These are phyloP conservation scores for Cochlearia excelsa DNA, from an alignment of 345 rosid genomes.

Conservation along the genomic window DNA sequence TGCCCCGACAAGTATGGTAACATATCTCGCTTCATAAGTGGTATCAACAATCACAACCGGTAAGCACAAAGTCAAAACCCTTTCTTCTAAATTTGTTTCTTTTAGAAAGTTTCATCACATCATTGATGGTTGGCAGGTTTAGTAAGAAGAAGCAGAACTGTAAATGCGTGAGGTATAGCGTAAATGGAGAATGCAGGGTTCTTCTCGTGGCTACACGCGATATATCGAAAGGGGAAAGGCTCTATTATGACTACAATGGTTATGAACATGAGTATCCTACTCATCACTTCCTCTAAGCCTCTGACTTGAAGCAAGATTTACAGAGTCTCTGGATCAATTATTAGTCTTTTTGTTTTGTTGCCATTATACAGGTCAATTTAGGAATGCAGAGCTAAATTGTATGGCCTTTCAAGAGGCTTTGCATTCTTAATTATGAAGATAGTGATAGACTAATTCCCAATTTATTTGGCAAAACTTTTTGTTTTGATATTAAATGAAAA, in stretches of 20 bases:
- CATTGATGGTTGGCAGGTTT: conserved; percentile 52
- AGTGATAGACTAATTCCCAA: conserved; percentile 19
- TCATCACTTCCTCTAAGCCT: conserved; percentile 67
- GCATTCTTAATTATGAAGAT: conserved; percentile 17
- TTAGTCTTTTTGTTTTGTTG: conserved; percentile 14
- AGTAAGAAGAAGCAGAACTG: conserved; percentile 91
- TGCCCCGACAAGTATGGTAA: conserved; percentile 90
- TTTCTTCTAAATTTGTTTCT: not conserved
- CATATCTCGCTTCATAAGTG: conserved; percentile 82
- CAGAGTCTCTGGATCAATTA: conserved; percentile 13
- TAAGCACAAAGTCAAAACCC: conserved; percentile 39
- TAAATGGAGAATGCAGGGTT: conserved; percentile 80
- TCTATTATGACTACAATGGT: conserved; percentile 94
- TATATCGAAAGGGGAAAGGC: conserved; percentile 79
- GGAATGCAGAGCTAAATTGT: conserved; percentile 17
- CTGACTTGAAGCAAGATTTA: conserved; percentile 11
- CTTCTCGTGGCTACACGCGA: conserved; percentile 86
- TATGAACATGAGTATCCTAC: conserved; percentile 93
- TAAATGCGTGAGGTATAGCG: conserved; percentile 86
- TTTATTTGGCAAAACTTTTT: too few species aligned
- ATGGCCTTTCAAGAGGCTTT: conserved; percentile 24
- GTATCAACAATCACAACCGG: conserved; percentile 81
- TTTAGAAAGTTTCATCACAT: not conserved
- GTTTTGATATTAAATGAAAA: too few species aligned
- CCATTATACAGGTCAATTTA: conserved; percentile 23